phyloP scores from a whole-genome alignment of 331 rosid species.

The Arachis monticola region DNA sequence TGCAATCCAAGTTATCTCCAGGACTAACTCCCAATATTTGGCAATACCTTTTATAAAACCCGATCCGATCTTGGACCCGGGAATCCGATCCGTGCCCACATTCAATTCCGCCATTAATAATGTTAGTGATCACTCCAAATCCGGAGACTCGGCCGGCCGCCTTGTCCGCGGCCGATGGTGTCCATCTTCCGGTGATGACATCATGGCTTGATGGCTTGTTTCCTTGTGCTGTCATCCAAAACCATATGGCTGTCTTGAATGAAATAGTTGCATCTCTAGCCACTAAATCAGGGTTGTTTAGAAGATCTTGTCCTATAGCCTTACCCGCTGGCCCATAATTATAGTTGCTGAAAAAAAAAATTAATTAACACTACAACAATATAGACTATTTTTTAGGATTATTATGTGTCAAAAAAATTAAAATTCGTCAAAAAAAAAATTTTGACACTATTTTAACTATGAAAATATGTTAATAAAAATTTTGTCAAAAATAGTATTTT shows the following conservation, averaged over 20 bases:
- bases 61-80: conserved; percentile 47
- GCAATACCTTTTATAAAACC: conserved; percentile 60
- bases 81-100: conserved; percentile 43
- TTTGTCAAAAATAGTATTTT: too few species aligned
- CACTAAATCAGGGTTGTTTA: conserved; percentile 67
- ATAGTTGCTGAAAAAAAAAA: conserved; percentile 52
- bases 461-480: too few species aligned
- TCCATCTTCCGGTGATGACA: conserved; percentile 57
- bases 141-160: conserved; percentile 58
- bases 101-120: conserved; percentile 63
- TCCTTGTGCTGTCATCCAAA: conserved; percentile 72
- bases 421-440: too few species aligned
- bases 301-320: conserved; percentile 48
- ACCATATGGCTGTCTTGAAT: conserved; percentile 75
- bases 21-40: conserved; percentile 39
- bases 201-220: conserved; percentile 72
- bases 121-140: conserved; percentile 69
- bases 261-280: conserved; percentile 52
- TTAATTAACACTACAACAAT: too few species aligned
- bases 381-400: too few species aligned
- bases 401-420: too few species aligned
- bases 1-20: conserved; percentile 63
- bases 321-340: conserved; percentile 61
- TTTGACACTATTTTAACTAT: too few species aligned
- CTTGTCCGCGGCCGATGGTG: conserved; percentile 48